Conservation (phyloP, 495 filamentous ascomycete genomes). For the Hyaloscypha variabilis region DNA sequence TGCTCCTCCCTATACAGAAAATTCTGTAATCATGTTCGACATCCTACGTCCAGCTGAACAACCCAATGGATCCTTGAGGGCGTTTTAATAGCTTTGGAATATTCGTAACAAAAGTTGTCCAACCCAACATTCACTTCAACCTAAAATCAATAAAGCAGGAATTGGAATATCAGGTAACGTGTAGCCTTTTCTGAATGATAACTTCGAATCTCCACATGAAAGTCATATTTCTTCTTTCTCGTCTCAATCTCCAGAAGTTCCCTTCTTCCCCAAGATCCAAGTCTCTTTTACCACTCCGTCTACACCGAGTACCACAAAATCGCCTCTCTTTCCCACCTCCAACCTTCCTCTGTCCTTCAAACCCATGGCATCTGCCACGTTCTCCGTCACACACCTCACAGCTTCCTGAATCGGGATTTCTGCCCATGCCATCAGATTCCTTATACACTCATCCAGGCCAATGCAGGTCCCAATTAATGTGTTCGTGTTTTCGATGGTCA, state of each 20-base stretch:
- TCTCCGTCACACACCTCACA: conserved; percentile 50
- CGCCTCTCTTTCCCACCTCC: conserved; percentile 45
- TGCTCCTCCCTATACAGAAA: too few species aligned
- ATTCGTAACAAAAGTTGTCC: too few species aligned
- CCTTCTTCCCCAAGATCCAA: conserved; percentile 45
- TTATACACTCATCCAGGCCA: conserved; percentile 43
- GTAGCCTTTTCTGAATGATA: too few species aligned
- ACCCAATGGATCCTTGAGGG: too few species aligned
- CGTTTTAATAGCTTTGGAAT: too few species aligned
- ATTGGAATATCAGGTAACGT: too few species aligned
- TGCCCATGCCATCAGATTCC: conserved; percentile 46
- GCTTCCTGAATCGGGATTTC: conserved; percentile 46
- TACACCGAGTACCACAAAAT: conserved; percentile 48
- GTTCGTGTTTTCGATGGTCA: conserved; percentile 45
- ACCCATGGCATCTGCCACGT: conserved; percentile 47
- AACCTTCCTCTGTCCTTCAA: conserved; percentile 42
- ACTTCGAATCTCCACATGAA: too few species aligned
- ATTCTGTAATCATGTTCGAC: too few species aligned
- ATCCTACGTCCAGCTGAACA: too few species aligned
- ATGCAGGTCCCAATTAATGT: conserved; percentile 49
- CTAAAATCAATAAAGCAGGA: too few species aligned
- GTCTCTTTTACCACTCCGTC: conserved; percentile 47
- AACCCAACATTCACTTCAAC: too few species aligned
- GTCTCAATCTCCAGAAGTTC: background rate
- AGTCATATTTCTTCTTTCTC: too few species aligned